phyloP scores from a whole-genome alignment of 1,139 yeast species.

The Yamadazyma friedrichii region DNA sequence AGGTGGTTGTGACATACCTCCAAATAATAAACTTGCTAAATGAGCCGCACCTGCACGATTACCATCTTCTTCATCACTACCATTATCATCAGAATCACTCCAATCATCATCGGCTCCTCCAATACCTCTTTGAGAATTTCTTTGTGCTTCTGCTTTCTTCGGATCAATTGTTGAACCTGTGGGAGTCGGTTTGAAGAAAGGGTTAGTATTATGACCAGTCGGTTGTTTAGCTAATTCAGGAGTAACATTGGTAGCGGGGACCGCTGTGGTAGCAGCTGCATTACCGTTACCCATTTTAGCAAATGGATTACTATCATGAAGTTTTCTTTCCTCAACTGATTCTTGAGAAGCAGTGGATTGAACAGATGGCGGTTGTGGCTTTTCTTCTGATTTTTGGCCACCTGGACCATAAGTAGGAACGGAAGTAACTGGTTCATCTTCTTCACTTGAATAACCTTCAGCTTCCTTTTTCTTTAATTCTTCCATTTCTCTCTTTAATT shows the following conservation, averaged over 20 bases:
- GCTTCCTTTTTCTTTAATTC: slow-evolving; percentile 40
- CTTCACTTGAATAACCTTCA: slow-evolving; percentile 29
- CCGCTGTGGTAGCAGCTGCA: slow-evolving; percentile 4
- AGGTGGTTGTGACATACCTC: slow-evolving; percentile 56
- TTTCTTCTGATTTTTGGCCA: background rate
- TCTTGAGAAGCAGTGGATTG: background rate
- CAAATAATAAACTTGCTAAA: slow-evolving; percentile 60
- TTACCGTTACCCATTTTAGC: slow-evolving; percentile 20
- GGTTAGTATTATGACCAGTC: slow-evolving; percentile 24
- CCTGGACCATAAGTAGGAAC: slow-evolving; percentile 32
- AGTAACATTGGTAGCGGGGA: slow-evolving; percentile 2
- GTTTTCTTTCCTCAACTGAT: slow-evolving; percentile 8
- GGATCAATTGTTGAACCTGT: slow-evolving; percentile 42
- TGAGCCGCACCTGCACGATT: slow-evolving; percentile 59
- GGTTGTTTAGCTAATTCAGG: slow-evolving; percentile 9
- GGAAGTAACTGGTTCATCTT: slow-evolving; percentile 28
- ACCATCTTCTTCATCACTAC: slow-evolving; percentile 49
- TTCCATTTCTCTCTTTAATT: slow-evolving; percentile 62
- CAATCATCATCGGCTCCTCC: slow-evolving; percentile 53
- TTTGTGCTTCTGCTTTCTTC: slow-evolving; percentile 59
- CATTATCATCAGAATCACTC: slow-evolving; percentile 61
- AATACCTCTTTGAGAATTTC: slow-evolving; percentile 64
- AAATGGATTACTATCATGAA: slow-evolving; percentile 41
- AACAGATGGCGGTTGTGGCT: slow-evolving; percentile 5
- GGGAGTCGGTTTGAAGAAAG: slow-evolving; percentile 50